Evolutionary conservation across 2,329 filamentous ascomycete genomes (phyloP).

Genomic region (Ophiostoma sp.): DNA sequence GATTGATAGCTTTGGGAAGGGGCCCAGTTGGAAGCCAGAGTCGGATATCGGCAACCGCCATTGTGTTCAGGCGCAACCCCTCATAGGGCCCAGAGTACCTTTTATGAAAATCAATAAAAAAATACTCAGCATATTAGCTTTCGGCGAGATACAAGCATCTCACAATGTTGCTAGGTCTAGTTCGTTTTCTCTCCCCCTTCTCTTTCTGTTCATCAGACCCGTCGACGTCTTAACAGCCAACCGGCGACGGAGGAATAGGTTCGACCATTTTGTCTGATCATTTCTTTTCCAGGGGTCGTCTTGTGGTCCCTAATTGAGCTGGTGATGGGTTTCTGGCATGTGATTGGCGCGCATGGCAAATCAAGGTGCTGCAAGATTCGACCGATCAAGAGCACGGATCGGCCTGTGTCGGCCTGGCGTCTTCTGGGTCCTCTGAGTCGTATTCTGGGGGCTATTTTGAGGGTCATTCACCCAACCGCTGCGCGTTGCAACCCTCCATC

Average conservation of each 20-base stretch:
- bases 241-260: background rate
- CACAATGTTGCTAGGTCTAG: background rate
- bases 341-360: constrained; percentile 25
- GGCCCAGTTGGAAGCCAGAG: background rate
- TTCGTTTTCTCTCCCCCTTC: background rate
- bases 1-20: background rate
- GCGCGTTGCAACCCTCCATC: constrained; percentile 6
- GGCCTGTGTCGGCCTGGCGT: background rate
- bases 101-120: background rate
- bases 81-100: background rate
- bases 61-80: background rate
- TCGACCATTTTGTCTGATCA: background rate
- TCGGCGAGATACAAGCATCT: background rate
- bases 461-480: constrained; percentile 1
- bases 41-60: constrained; percentile 5
- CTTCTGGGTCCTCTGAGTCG: background rate
- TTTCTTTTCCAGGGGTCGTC: background rate
- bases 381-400: constrained; percentile 14
- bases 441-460: background rate
- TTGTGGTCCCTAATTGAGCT: background rate
- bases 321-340: constrained; percentile 19
- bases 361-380: background rate
- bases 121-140: background rate
- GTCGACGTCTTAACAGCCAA: background rate
- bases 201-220: background rate